phyloP scores from a whole-genome alignment of 192 early-diverging fungal genomes.

The Jimgerdemannia flammicorona region DNA sequence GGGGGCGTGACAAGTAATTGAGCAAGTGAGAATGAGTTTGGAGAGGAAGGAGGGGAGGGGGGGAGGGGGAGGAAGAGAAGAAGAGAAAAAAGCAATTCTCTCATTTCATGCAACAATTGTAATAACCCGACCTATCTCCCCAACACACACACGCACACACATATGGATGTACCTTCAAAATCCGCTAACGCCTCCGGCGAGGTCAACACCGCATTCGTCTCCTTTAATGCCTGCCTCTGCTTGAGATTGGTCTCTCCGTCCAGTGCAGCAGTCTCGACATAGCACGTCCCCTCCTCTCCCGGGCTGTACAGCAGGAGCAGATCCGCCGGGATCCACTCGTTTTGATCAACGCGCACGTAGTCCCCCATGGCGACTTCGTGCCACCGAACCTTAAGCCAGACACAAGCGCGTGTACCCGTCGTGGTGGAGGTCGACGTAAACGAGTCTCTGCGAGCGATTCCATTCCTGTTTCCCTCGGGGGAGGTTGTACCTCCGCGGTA shows the following conservation, averaged over 20 bases:
- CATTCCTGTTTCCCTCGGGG: constrained; percentile 7
- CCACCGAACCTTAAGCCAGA: constrained; percentile 45
- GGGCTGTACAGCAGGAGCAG: constrained; percentile 17
- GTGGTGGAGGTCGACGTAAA: constrained; percentile 16
- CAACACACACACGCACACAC: too few relatives aligned
- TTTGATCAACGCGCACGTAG: constrained; percentile 67
- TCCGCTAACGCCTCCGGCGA: constrained; percentile 44
- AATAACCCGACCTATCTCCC: too few relatives aligned
- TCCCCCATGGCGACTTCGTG: constrained; percentile 76
- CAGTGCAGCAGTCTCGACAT: constrained; percentile 82
- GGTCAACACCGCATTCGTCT: constrained; percentile 44
- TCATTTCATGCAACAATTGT: too few relatives aligned
- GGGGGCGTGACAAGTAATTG: too few relatives aligned
- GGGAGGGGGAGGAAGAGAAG: too few relatives aligned
- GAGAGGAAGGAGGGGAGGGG: too few relatives aligned
- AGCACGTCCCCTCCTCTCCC: constrained; percentile 72
- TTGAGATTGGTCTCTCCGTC: constrained; percentile 92
- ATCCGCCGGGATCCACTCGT: constrained; percentile 49
- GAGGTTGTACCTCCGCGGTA: constrained; percentile 39
- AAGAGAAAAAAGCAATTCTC: too few relatives aligned
- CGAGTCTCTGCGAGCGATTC: neutral
- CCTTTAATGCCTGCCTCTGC: constrained; percentile 68
- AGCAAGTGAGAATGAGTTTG: too few relatives aligned
- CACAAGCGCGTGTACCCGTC: neutral
- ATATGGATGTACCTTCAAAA: constrained; percentile 39